These are phyloP conservation scores for Simplicillium aogashimaense DNA, from an alignment of 2,329 filamentous ascomycete genomes.

Conservation along the genomic window DNA sequence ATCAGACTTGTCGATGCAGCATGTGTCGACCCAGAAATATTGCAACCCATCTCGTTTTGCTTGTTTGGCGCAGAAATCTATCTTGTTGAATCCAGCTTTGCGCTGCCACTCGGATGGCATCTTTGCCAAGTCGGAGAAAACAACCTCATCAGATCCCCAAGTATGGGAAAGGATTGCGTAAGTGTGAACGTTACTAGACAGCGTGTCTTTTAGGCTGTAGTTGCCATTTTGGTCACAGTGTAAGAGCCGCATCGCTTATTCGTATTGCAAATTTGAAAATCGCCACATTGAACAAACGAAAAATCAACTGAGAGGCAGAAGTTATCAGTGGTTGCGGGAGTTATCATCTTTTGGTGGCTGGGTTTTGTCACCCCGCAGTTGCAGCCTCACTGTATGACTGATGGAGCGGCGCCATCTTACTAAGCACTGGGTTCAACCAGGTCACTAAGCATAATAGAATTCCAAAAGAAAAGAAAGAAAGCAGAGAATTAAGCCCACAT, in stretches of 20 bases:
- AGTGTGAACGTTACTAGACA: slow-evolving; percentile 5
- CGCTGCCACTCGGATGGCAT: neutral
- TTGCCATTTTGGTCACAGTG: neutral
- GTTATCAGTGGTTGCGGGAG: too few relatives aligned
- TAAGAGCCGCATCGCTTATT: neutral
- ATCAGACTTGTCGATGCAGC: slow-evolving; percentile 11
- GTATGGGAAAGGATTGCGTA: slow-evolving; percentile 27
- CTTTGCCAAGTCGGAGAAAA: slow-evolving; percentile 15
- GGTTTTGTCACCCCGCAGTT: too few relatives aligned
- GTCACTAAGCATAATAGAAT: too few relatives aligned
- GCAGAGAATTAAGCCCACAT: too few relatives aligned
- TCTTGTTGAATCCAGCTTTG: slow-evolving; percentile 13
- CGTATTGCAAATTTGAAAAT: too few relatives aligned
- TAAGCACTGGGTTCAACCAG: too few relatives aligned
- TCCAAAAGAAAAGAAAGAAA: too few relatives aligned
- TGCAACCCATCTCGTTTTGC: slow-evolving; percentile 7
- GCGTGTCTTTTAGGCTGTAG: neutral
- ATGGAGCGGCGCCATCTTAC: too few relatives aligned
- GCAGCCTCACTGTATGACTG: too few relatives aligned
- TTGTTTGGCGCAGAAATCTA: slow-evolving; percentile 10
- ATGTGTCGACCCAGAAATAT: slow-evolving; percentile 19
- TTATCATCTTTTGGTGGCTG: too few relatives aligned
- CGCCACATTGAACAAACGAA: too few relatives aligned
- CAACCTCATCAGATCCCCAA: slow-evolving; percentile 20
- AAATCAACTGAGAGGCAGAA: too few relatives aligned